Evolutionary conservation across 2,329 filamentous ascomycete genomes (phyloP).

Genomic region (Apiospora malaysiana): DNA sequence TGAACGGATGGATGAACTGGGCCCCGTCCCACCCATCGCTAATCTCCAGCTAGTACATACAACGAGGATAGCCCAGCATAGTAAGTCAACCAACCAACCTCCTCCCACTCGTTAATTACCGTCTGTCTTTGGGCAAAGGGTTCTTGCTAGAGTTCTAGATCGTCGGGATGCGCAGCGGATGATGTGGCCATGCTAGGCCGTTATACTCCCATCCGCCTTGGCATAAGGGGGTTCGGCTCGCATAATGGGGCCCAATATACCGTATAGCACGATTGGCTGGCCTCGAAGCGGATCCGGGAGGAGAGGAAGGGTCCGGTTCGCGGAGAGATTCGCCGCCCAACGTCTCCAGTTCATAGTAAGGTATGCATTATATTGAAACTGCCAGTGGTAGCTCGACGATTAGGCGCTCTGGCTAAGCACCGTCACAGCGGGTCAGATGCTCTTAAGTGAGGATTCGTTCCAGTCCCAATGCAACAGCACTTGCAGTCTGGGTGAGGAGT

Average conservation of each 20-base stretch:
- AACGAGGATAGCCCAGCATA: background rate
- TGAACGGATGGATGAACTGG: background rate
- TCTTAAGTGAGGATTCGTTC: background rate
- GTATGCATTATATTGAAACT: background rate
- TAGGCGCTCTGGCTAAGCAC: background rate
- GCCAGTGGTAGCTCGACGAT: conserved; percentile 7
- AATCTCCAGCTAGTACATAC: background rate
- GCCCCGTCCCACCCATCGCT: background rate
- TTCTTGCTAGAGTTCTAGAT: background rate
- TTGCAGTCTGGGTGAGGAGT: background rate
- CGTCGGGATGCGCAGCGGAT: background rate
- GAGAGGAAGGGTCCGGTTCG: background rate
- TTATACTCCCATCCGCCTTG: background rate
- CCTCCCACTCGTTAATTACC: background rate
- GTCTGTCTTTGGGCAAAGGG: background rate
- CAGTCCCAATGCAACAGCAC: background rate
- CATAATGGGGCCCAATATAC: conserved; percentile 10
- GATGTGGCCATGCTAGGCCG: conserved; percentile 8
- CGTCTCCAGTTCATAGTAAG: background rate
- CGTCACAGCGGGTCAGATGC: too few species aligned
- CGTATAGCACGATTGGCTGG: conserved; percentile 2
- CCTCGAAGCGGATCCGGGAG: background rate
- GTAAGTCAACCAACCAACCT: background rate
- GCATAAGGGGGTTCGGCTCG: background rate
- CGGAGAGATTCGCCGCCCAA: background rate